These are phyloP conservation scores for Entamoeba dispar DNA, from an alignment of 208 protist genomes.

Conservation along the genomic window DNA sequence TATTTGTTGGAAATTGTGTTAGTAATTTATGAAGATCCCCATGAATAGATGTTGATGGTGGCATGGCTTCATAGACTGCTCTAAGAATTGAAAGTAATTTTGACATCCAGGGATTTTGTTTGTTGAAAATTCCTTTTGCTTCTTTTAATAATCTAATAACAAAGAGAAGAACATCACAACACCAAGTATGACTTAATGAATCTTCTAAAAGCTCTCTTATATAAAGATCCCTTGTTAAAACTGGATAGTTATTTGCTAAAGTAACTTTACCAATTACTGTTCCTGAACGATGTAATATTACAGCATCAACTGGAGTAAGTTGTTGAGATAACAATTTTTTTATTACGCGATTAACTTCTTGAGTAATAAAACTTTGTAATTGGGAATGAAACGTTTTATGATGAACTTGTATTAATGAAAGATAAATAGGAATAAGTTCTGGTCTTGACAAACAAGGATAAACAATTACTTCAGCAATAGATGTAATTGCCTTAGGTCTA, in stretches of 20 bases:
- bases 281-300: background rate
- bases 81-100: background rate
- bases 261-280: background rate
- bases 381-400: background rate
- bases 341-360: background rate
- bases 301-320: background rate
- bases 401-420: background rate
- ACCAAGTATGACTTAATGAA: background rate
- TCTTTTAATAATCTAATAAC: background rate
- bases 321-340: background rate
- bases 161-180: background rate
- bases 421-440: background rate
- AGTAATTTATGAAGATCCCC: background rate
- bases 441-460: background rate
- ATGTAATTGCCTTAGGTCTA: background rate
- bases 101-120: background rate
- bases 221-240: background rate
- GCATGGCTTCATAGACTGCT: background rate
- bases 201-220: background rate
- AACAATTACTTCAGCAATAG: background rate
- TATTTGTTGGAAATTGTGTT: background rate
- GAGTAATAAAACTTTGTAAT: background rate
- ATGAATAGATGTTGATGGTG: background rate
- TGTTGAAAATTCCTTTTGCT: background rate
- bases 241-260: background rate